phyloP scores from a whole-genome alignment of 2,329 filamentous ascomycete genomes.

The Didymella glomerata region DNA sequence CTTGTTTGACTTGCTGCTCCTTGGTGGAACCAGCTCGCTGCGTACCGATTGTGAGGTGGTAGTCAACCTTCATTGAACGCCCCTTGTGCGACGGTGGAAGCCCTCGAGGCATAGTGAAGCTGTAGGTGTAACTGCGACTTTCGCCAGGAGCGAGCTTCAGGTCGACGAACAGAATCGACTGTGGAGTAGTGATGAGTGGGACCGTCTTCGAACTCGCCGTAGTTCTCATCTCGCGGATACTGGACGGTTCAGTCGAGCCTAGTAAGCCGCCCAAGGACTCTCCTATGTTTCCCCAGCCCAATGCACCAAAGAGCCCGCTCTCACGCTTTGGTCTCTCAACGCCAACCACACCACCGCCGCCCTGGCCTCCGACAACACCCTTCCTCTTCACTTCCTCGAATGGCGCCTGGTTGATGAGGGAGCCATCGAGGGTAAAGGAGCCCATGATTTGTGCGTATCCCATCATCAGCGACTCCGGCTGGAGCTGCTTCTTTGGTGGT shows the following conservation, averaged over 20 bases:
- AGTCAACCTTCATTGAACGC: conserved; percentile 91
- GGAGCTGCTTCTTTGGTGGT: conserved; percentile 43
- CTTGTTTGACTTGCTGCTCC: conserved; percentile 82
- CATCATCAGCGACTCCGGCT: conserved; percentile 92
- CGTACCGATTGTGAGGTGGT: conserved; percentile 89
- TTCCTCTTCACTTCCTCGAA: conserved; percentile 98
- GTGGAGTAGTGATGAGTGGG: conserved; percentile 90
- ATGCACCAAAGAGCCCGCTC: conserved; percentile 79
- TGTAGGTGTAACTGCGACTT: conserved; percentile 85
- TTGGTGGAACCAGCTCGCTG: conserved; percentile 81
- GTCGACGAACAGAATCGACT: conserved; percentile 96
- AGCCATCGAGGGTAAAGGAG: conserved; percentile 90
- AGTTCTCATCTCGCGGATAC: conserved; percentile 93
- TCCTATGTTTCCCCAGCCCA: conserved; percentile 88
- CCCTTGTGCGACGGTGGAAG: conserved; percentile 92
- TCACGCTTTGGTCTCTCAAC: conserved; percentile 77
- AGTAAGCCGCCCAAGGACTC: conserved; percentile 88
- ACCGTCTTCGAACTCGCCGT: conserved; percentile 86
- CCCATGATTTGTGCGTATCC: conserved; percentile 94
- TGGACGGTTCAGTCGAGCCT: conserved; percentile 87
- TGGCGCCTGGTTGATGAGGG: conserved; percentile 83
- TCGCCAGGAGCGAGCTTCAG: conserved; percentile 86
- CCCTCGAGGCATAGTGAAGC: conserved; percentile 83
- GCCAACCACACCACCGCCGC: conserved; percentile 83
- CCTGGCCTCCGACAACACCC: conserved; percentile 84